These are phyloP conservation scores for Penicillium sp. DNA, from an alignment of 2,329 filamentous ascomycete genomes.

Conservation along the genomic window DNA sequence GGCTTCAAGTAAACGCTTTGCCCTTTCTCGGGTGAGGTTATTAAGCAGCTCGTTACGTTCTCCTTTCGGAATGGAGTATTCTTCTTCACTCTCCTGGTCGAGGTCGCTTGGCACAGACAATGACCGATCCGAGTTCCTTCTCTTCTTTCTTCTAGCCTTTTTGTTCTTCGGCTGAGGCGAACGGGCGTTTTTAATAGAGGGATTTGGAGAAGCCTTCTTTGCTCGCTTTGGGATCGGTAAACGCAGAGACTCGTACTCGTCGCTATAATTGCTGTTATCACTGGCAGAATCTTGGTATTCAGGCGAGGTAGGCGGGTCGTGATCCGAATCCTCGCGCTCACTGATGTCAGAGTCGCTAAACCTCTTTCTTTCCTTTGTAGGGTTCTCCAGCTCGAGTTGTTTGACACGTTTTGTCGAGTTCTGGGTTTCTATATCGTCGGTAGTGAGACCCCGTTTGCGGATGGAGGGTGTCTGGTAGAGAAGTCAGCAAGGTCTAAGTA, in stretches of 20 bases:
- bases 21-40: constrained; percentile 33
- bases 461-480: background rate
- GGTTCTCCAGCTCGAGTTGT: background rate
- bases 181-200: background rate
- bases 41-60: constrained; percentile 29
- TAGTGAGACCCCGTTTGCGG: background rate
- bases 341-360: background rate
- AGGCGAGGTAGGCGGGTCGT: background rate
- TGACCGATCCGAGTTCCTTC: background rate
- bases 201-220: background rate
- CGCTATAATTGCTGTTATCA: background rate
- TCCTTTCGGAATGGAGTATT: constrained; percentile 13
- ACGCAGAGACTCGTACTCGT: background rate
- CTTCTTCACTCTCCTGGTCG: constrained; percentile 14
- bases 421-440: background rate
- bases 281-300: background rate
- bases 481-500: background rate
- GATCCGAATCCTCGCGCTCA: background rate
- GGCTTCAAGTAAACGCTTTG: constrained; percentile 37
- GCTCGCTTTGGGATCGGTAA: background rate
- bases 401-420: background rate
- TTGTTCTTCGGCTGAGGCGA: background rate
- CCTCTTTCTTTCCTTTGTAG: background rate
- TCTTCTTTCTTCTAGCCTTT: background rate
- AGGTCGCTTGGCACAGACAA: background rate